Evolutionary conservation across 306 rosid genomes (phyloP), one percentile per base, ranked within the genome.

Genomic region (Parietaria judaica): DNA sequence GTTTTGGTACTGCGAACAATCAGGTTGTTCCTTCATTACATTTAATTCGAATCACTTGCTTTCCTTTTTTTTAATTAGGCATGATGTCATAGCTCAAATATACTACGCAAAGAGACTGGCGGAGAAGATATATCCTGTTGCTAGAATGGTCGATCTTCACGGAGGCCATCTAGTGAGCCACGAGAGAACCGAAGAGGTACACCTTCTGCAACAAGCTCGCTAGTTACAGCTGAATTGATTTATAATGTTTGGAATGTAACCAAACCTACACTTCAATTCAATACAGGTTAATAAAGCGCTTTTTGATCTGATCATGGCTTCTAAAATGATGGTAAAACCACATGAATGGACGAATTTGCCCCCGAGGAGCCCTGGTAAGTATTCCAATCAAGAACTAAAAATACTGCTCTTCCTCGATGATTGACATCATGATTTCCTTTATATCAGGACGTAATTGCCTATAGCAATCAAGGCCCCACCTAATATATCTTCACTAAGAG

Each of bases 121-220:
- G 6, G 78, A 82, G 74, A 94, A 81, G 73, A 74, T 94, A 60
- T 70, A 88, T 41, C 95, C 99, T 52, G 76, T 78, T 68, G 97
- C 97, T 49, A 79, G 95, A 80, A 83, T 94, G 95, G 85, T 88
- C 46, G 95, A 88, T 59, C 96, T 94, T 65, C 95, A 70, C 36
- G 99, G 99, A 69, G 99, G 94, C 62, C 99, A 94, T 79, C 74
- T 94, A 63, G 99, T 94, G 69, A 86, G 99, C 66, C 95, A 86
- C 4, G 99, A 94, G 76, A 86, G 87, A 74, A 69, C 84, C 0
- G 90, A 84, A 74, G 99, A 88, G 99, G 96, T 86, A 73, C 64
- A 67, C n/a, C 49, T 62, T 69, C 47, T 36, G 48, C 45, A 8
- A 5, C 6, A 41, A 41, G 45, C 45, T 41, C 6, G 45, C 50